A percentile compares a stretch with the other conserved stretches of the same genome.
phyloP scores from a whole-genome alignment of 2,329 filamentous ascomycete genomes.

The Aureobasidium sp. region DNA sequence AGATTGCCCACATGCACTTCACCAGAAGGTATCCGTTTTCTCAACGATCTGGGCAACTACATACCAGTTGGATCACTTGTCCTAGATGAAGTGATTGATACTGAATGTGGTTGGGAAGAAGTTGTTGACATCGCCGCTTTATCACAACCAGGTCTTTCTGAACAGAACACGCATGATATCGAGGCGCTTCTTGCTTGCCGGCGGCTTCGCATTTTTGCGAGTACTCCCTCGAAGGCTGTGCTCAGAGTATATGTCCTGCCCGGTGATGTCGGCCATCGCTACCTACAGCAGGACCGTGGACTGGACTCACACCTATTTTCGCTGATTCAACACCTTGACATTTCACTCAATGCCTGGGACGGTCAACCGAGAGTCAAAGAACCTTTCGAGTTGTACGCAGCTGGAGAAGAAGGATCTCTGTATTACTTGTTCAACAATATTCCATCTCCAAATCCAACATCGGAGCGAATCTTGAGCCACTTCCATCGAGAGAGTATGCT shows the following conservation, averaged over 20 bases:
- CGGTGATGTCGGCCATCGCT: slow-evolving; percentile 51
- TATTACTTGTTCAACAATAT: slow-evolving; percentile 66
- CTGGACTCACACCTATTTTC: slow-evolving; percentile 38
- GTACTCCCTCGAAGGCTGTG: slow-evolving; percentile 11
- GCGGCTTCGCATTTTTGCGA: slow-evolving; percentile 18
- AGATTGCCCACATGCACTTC: not conserved
- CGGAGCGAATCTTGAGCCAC: slow-evolving; percentile 39
- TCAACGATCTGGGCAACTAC: slow-evolving; percentile 19
- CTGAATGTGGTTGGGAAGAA: slow-evolving; percentile 1
- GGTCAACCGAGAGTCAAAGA: slow-evolving; percentile 29
- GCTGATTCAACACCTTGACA: slow-evolving; percentile 49
- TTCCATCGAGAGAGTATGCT: slow-evolving; percentile 47
- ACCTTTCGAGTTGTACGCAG: slow-evolving; percentile 33
- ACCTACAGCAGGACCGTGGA: slow-evolving; percentile 42
- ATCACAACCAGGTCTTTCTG: not conserved
- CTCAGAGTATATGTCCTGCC: slow-evolving; percentile 55
- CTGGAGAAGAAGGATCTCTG: slow-evolving; percentile 44
- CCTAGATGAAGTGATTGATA: not conserved
- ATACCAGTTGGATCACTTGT: slow-evolving; percentile 20
- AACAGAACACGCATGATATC: not conserved
- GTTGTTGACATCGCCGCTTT: not conserved
- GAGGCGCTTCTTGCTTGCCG: slow-evolving; percentile 15
- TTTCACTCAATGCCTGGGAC: slow-evolving; percentile 47
- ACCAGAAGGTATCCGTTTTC: not conserved
- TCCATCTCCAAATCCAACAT: slow-evolving; percentile 56